Base-by-base conservation (phyloP, 768 basidiomycete genomes). In the Rhodotorula babjevae region DNA sequence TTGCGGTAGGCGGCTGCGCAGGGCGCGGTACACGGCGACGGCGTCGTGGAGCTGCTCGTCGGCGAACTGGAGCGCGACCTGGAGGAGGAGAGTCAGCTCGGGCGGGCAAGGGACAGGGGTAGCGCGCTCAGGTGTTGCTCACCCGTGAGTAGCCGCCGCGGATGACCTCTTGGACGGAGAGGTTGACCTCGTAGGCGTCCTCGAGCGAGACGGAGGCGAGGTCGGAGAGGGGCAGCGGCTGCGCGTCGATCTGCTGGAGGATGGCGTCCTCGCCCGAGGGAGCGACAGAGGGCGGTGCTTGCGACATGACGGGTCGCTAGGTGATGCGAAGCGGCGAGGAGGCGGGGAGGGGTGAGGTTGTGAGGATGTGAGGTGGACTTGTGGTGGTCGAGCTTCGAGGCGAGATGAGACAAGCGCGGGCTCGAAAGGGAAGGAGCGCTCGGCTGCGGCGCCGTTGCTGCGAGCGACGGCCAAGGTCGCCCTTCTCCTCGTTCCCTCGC, bases 1-100 rank as follows among this genome's bases (percentile, higher is more conserved):
- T 27, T 63, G 63, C 58, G 84, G 83, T 33, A 87, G 79, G 66
- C 78, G 81, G 3, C 79, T 78, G 78, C 88, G 90, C 49, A 99
- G 84, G 9, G 82, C 79, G 52, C 86, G 84, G 79, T 88, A 93
- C 40, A 98, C 88, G 5, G 88, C 87, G 25, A 97, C 93, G 1
- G 92, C 92, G 75, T 90, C 88, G 44, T 86, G 86, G 21, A 99
- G 82, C 31, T 97, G 86, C 79, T 95, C 91, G 80, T 99, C 96
- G 0, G 96, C 95, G 77, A 98, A 97, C 81, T 98, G 96, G 19
- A 99, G 85, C 0, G 92, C 92, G 62, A 93, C 86, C 89, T 93
- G 77, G 23, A 25, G 31, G 16, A 40, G n/a, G 44, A 46, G 44
- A 11, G 18, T 46, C 8, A 46, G 44, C 44, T 46, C 44, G 49